phyloP scores from a whole-genome alignment of 202 grass and related monocot genomes.

The Musa balbisiana region DNA sequence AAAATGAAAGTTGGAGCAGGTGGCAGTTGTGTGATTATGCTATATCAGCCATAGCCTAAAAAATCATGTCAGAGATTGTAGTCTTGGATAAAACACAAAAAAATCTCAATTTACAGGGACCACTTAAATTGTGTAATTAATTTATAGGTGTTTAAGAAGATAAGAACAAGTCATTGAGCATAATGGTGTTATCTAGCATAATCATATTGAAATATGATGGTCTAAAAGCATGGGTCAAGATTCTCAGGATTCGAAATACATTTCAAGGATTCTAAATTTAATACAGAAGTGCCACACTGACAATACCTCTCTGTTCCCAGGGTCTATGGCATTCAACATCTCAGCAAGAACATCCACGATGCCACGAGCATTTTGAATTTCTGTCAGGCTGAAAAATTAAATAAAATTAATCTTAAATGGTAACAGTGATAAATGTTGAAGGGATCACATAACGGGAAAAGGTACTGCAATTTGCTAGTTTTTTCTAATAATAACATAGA shows the following conservation, averaged over 20 bases:
- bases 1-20: conserved; percentile 17
- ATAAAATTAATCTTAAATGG: conserved; percentile 7
- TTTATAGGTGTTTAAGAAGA: background rate
- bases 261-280: conserved; percentile 20
- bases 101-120: background rate
- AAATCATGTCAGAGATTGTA: background rate
- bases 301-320: conserved; percentile 89
- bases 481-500: too few relatives aligned
- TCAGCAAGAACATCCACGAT: conserved; percentile 88
- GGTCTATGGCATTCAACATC: conserved; percentile 95
- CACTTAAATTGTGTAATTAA: background rate
- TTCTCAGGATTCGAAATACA: conserved; percentile 2
- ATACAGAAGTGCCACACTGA: background rate
- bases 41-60: conserved; percentile 21
- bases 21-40: conserved; percentile 10
- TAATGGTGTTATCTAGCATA: background rate
- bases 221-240: background rate
- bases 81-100: background rate
- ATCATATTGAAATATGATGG: background rate
- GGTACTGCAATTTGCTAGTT: too few relatives aligned
- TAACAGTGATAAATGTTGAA: background rate
- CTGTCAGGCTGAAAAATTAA: conserved; percentile 56
- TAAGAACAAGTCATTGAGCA: background rate
- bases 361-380: conserved; percentile 88
- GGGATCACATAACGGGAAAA: too few relatives aligned